Percentiles rank a stretch among this genome's conserved stretches.
Conservation (phyloP, 768 basidiomycete genomes). For the Coprinellus micaceus region DNA sequence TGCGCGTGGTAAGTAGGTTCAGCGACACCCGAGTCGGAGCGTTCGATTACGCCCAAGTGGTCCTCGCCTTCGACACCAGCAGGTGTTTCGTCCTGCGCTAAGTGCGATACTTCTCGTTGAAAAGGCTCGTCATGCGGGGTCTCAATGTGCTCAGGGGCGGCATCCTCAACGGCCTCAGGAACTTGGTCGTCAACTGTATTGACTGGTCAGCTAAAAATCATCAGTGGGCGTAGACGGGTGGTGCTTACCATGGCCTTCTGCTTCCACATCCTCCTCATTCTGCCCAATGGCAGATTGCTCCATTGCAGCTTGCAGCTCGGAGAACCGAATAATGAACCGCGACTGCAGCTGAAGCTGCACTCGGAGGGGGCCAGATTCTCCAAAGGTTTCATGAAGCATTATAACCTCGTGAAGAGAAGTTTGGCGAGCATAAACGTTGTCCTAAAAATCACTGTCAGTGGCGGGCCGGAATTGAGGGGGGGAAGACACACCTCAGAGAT, state of each 20-base stretch:
- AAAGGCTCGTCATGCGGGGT: slow-evolving; percentile 7
- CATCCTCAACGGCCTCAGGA: slow-evolving; percentile 1
- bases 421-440: slow-evolving; percentile 66
- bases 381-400: slow-evolving; percentile 63
- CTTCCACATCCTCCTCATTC: not conserved
- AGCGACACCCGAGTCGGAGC: too few relatives aligned
- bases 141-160: not conserved
- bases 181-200: slow-evolving; percentile 4
- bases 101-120: not conserved
- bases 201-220: not conserved
- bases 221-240: too few relatives aligned
- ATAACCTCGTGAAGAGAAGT: slow-evolving; percentile 71
- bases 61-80: slow-evolving; percentile 4
- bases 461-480: not conserved
- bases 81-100: slow-evolving; percentile 8
- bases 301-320: slow-evolving; percentile 57
- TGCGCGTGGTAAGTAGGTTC: not conserved
- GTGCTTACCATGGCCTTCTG: not conserved
- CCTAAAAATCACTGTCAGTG: slow-evolving; percentile 37
- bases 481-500: slow-evolving; percentile 57
- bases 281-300: slow-evolving; percentile 20
- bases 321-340: slow-evolving; percentile 67
- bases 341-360: slow-evolving; percentile 47
- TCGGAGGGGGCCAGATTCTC: slow-evolving; percentile 59
- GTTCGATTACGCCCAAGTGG: not conserved